Evolutionary conservation across 768 basidiomycete genomes (phyloP), one percentile per base, ranked within the genome.

Genomic region (Infundibulicybe gibba): DNA sequence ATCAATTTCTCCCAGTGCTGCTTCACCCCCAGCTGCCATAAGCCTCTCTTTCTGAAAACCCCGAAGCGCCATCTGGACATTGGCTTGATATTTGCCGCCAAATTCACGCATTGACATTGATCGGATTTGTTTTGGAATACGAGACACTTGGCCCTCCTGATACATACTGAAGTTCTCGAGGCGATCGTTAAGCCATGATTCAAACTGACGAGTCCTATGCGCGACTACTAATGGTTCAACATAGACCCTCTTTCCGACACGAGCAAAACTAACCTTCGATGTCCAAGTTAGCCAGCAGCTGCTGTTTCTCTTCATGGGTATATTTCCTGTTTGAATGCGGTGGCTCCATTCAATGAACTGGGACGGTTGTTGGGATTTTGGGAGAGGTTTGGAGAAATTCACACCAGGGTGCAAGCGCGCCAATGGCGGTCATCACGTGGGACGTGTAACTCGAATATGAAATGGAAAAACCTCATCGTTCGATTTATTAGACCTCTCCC

Each of bases 61-160:
- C 49, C 81, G 73, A 49, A 88, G 63, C 34, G 85, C 85, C 8
- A 77, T 79, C 57, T 88, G 85, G 19, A 88, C 69, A 55, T 89
- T 83, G 2, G 86, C 89, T 44, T 83, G 72, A 64, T 90, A 90
- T 59, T 85, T 87, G 49, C 80, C 78, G 14, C 81, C 83, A 61
- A 91, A 89, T 38, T 90, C 87, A 52, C 79, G 79, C 76, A 91
- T 81, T 12, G 81, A 79, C 62, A 90, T 81, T 21, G 67, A 67
- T 31, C 87, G 78, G 32, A 91, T 82, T 52, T 83, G 79, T 55
- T 81, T 87, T 0, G 88, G 89, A 30, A 90, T 86, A 43, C 84
- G 79, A 14, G 76, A 77, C 2, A 90, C 78, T 47, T 82, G 82
- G 0, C 81, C 81, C 58, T 90, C 87, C 58, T 88, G 85, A 55